These are phyloP conservation scores for Entomophthora muscae DNA, from an alignment of 371 early-diverging fungal genomes.

Conservation along the genomic window DNA sequence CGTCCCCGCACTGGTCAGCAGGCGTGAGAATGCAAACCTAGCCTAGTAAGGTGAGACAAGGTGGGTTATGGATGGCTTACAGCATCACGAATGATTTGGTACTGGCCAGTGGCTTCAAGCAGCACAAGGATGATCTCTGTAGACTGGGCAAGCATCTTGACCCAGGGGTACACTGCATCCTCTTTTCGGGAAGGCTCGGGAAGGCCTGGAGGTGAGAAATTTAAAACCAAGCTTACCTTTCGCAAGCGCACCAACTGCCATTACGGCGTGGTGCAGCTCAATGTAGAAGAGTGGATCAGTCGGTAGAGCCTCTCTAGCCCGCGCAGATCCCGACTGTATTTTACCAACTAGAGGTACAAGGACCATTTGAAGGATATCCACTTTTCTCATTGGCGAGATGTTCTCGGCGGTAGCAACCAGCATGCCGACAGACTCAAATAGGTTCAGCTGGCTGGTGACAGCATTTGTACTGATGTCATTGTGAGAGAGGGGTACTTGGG, in stretches of 20 bases:
- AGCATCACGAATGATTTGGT: constrained; percentile 62
- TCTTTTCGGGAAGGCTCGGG: constrained; percentile 38
- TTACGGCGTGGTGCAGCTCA: constrained; percentile 66
- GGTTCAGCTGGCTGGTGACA: constrained; percentile 71
- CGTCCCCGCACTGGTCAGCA: constrained; percentile 70
- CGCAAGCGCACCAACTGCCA: constrained; percentile 71
- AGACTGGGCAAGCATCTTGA: constrained; percentile 54
- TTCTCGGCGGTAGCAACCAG: constrained; percentile 53
- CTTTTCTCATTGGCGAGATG: constrained; percentile 46
- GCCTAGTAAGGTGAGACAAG: constrained; percentile 19
- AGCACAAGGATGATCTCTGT: constrained; percentile 61
- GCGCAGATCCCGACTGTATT: constrained; percentile 27
- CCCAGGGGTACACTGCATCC: constrained; percentile 31
- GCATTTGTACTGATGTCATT: constrained; percentile 27
- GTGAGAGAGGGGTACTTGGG: constrained; percentile 18
- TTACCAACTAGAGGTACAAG: constrained; percentile 61
- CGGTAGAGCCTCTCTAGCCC: constrained; percentile 25
- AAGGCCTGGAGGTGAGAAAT: constrained; percentile 31
- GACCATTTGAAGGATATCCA: constrained; percentile 37
- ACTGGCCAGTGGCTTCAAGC: constrained; percentile 42
- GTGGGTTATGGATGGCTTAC: constrained; percentile 16
- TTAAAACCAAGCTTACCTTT: constrained; percentile 30
- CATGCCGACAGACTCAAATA: constrained; percentile 83
- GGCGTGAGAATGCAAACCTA: constrained; percentile 66
- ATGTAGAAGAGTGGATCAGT: constrained; percentile 47